phyloP scores from a whole-genome alignment of 129 eudicot genomes.

The Artemisia annua region DNA sequence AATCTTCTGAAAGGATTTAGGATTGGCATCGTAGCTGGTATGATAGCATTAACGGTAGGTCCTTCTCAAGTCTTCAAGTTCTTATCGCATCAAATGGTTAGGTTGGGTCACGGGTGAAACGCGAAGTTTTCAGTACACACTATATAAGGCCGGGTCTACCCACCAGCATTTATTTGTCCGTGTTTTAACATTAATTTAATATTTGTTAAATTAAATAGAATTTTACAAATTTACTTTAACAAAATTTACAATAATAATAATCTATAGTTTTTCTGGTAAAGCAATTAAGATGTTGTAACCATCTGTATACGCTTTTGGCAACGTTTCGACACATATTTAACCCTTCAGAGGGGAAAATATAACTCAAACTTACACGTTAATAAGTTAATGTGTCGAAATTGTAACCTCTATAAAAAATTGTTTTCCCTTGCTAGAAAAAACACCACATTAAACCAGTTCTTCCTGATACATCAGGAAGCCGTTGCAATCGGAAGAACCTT shows the following conservation, averaged over 20 bases:
- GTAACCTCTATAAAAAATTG: background rate
- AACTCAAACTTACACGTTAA: background rate
- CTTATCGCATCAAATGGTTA: background rate
- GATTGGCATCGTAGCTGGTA: slow-evolving; percentile 70
- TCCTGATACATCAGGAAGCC: slow-evolving; percentile 58
- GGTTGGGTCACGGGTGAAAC: background rate
- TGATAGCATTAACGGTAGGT: slow-evolving; percentile 74
- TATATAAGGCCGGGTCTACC: background rate
- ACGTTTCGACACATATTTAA: slow-evolving; percentile 4
- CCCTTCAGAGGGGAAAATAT: background rate
- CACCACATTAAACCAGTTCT: background rate
- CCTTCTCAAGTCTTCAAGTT: slow-evolving; percentile 3
- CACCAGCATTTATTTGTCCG: too few species aligned
- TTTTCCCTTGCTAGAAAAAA: background rate
- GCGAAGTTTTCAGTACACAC: background rate
- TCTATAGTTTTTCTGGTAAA: background rate
- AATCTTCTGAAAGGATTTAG: slow-evolving; percentile 61
- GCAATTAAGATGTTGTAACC: background rate
- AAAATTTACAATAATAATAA: background rate
- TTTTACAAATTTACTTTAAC: background rate
- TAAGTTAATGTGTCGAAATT: background rate
- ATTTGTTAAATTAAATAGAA: too few species aligned
- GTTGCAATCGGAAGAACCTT: slow-evolving; percentile 89
- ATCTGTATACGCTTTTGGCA: background rate
- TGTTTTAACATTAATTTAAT: too few species aligned